phyloP scores from a whole-genome alignment of 73 alveolate species.

The Symbiodinium natans region DNA sequence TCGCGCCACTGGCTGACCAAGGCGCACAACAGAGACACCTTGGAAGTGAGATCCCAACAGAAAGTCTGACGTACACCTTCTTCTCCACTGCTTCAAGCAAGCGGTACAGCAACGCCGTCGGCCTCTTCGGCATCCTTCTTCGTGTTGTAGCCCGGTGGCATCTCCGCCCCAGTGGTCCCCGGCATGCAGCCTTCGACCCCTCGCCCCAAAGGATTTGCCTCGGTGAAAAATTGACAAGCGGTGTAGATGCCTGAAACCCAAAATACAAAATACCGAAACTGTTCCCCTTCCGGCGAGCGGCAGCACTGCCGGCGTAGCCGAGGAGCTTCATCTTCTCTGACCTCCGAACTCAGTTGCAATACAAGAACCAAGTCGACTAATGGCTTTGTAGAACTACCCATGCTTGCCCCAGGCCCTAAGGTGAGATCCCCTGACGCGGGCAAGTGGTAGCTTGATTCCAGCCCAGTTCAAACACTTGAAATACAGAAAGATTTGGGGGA shows the following conservation, averaged over 20 bases:
- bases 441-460: too few relatives aligned
- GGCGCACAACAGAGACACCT: background rate
- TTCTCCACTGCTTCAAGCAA: too few relatives aligned
- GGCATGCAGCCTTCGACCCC: conserved; percentile 58
- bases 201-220: conserved; percentile 34
- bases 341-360: too few relatives aligned
- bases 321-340: background rate
- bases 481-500: too few relatives aligned
- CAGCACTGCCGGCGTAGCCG: conserved; percentile 35
- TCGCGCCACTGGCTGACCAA: conserved; percentile 27
- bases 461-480: too few relatives aligned
- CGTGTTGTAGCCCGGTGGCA: background rate
- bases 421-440: background rate
- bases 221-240: background rate
- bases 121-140: conserved; percentile 41
- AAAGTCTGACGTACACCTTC: too few relatives aligned
- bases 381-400: background rate
- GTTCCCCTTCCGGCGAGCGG: background rate
- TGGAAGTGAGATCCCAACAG: too few relatives aligned
- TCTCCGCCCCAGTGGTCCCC: conserved; percentile 34
- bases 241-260: background rate
- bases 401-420: background rate
- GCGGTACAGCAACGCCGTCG: too few relatives aligned
- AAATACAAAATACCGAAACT: background rate
- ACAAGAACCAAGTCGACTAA: background rate